Base-by-base conservation (phyloP, 2,329 filamentous ascomycete genomes). In the Cordyceps javanica region DNA sequence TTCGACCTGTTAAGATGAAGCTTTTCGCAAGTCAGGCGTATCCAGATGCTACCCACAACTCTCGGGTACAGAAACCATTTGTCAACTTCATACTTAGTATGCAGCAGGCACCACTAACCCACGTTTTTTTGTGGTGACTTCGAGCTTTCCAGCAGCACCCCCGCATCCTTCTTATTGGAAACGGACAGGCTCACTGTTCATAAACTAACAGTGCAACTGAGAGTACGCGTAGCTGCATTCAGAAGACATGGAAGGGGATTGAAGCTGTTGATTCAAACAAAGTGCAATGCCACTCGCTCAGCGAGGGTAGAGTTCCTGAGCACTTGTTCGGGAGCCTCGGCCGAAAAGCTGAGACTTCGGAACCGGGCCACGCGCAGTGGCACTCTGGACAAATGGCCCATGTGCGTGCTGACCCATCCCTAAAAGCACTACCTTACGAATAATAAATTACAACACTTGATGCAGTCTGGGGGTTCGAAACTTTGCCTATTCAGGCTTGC, bases 61-160 rank as follows among this genome's bases (percentile, higher is more conserved):
- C n/a, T 44, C 38, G 50, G 38, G 38, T 32, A 53, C 38, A 44
- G 50, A 42, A 38, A 53, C 50, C 38, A 53, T 53, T 53, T 53
- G 50, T 42, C 50, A 28, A 42, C 25, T 21, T 21, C 25, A 38
- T 44, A 42, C 25, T 21, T 21, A 45, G 19, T 44, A 16, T 44
- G 23, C 23, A n/a, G 21, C 16, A 5, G 42, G 16, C 42, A 45
- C 36, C 36, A 25, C 10, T 16, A 32, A 42, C 28, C 50, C 50
- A 53, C 38, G 38, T 53, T 53, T 52, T 50, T 32, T 28, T 41
- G 49, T 49, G 49, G 49, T 52, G 3, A 53, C 11, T 52, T 30
- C 36, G 39, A 36, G 28, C 19, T 19, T 19, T 6, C 32, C 23
- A 21, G 36, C 30, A 16, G 25, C 11, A 21, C 28, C 50, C 50